Evolutionary conservation across 1,139 yeast genomes (phyloP).

Genomic region (Hyphopichia khmerensis): DNA sequence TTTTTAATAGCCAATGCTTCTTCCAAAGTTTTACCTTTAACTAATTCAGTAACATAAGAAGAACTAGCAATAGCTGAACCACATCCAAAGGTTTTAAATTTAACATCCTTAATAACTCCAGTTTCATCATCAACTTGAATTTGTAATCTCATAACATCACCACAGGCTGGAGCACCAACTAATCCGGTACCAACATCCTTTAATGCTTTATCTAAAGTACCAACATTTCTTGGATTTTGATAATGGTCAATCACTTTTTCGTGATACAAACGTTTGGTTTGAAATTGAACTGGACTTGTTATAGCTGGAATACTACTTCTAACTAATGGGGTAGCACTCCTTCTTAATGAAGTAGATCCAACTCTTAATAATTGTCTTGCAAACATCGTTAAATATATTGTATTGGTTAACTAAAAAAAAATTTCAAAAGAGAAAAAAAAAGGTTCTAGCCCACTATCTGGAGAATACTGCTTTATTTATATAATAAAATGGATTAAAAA

Average conservation of each 20-base stretch:
- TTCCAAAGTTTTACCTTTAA: slow-evolving; percentile 90
- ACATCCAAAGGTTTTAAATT: slow-evolving; percentile 97
- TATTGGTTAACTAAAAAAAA: not conserved
- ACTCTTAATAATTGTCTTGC: slow-evolving; percentile 22
- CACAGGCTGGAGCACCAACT: slow-evolving; percentile 99
- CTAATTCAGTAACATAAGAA: slow-evolving; percentile 91
- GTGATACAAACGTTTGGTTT: slow-evolving; percentile 48
- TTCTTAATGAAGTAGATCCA: slow-evolving; percentile 10
- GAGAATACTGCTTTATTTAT: not conserved
- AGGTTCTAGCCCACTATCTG: no score
- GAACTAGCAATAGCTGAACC: slow-evolving; percentile 97
- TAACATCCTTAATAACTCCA: slow-evolving; percentile 91
- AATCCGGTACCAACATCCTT: slow-evolving; percentile 92
- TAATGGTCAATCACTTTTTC: slow-evolving; percentile 89
- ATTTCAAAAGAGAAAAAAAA: not conserved
- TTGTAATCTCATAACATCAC: slow-evolving; percentile 97
- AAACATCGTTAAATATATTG: slow-evolving; percentile 16
- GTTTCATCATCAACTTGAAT: slow-evolving; percentile 88
- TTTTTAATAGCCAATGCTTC: slow-evolving; percentile 91
- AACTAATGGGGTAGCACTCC: slow-evolving; percentile 5
- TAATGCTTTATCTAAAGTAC: slow-evolving; percentile 78
- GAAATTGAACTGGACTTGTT: slow-evolving; percentile 3
- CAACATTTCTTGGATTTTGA: slow-evolving; percentile 95
- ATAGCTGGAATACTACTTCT: slow-evolving; percentile 7
- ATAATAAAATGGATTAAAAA: not conserved